Percentiles rank a stretch among this genome's conserved stretches.
Evolutionary conservation across 371 early-diverging fungal genomes (phyloP).

Genomic region (Capniomyces stellatus): DNA sequence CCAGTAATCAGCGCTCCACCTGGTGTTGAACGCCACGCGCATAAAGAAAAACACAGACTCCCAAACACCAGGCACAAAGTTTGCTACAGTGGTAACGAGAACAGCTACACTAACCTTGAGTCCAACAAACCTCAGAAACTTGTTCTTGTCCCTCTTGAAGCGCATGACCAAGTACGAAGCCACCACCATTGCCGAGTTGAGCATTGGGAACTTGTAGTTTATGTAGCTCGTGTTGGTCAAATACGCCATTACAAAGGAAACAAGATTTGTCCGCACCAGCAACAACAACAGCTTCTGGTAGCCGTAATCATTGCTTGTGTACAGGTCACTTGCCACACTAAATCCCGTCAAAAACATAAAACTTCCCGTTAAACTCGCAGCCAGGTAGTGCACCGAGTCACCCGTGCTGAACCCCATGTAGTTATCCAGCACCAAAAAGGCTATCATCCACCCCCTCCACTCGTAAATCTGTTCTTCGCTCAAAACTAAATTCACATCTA

Average conservation of each 20-base stretch:
- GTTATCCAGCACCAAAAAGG: slow-evolving; percentile 54
- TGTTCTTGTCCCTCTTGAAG: slow-evolving; percentile 26
- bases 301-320: slow-evolving; percentile 44
- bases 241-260: slow-evolving; percentile 41
- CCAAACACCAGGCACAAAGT: slow-evolving; percentile 26
- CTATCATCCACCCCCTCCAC: slow-evolving; percentile 80
- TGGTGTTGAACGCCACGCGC: slow-evolving; percentile 17
- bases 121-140: slow-evolving; percentile 25
- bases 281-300: slow-evolving; percentile 35
- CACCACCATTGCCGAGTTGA: too few species aligned
- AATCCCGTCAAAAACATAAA: slow-evolving; percentile 70
- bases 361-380: slow-evolving; percentile 48
- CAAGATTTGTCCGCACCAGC: slow-evolving; percentile 45
- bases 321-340: slow-evolving; percentile 50
- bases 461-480: slow-evolving; percentile 59
- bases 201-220: too few species aligned
- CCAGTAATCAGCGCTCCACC: too few species aligned
- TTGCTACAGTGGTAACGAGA: slow-evolving; percentile 20
- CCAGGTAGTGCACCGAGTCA: slow-evolving; percentile 44
- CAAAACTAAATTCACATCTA: slow-evolving; percentile 6
- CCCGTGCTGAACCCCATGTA: slow-evolving; percentile 41
- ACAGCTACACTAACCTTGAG: slow-evolving; percentile 29
- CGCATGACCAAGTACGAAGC: slow-evolving; percentile 50
- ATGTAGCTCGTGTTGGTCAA: slow-evolving; percentile 45
- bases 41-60: slow-evolving; percentile 24